Percentiles rank a stretch among this genome's conserved stretches.
These are phyloP conservation scores for Russula sp. DNA, from an alignment of 768 basidiomycete genomes.

Conservation along the genomic window DNA sequence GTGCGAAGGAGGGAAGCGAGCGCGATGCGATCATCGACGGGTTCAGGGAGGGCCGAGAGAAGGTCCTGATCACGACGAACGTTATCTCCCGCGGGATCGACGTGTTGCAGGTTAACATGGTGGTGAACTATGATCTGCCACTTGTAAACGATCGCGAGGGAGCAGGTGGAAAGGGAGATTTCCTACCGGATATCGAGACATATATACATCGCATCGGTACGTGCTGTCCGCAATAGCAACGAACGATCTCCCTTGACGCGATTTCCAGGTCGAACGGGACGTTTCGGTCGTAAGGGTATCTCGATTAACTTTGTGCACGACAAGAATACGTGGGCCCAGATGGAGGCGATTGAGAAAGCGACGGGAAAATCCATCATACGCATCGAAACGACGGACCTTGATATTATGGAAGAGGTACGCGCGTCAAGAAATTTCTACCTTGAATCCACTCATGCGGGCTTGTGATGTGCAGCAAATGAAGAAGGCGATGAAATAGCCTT, in stretches of 20 bases:
- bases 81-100: slow-evolving; percentile 98
- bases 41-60: slow-evolving; percentile 94
- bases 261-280: slow-evolving; percentile 82
- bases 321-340: slow-evolving; percentile 77
- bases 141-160: slow-evolving; percentile 65
- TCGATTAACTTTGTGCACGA: slow-evolving; percentile 98
- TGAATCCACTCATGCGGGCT: not conserved
- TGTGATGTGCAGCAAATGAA: slow-evolving; percentile 62
- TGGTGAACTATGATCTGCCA: slow-evolving; percentile 98
- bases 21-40: slow-evolving; percentile 91
- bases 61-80: slow-evolving; percentile 97
- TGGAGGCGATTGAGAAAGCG: slow-evolving; percentile 81
- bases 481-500: slow-evolving; percentile 57
- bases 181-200: slow-evolving; percentile 85
- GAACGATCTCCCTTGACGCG: not conserved
- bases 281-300: slow-evolving; percentile 95
- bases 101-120: slow-evolving; percentile 99
- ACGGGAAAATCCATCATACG: slow-evolving; percentile 74
- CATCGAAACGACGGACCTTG: slow-evolving; percentile 85
- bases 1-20: slow-evolving; percentile 83
- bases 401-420: slow-evolving; percentile 87
- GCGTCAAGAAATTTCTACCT: not conserved
- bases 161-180: slow-evolving; percentile 41
- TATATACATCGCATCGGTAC: slow-evolving; percentile 96
- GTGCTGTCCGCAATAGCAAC: slow-evolving; percentile 27